phyloP scores from a whole-genome alignment of 805 yeast genomes.

The Millerago galiae region DNA sequence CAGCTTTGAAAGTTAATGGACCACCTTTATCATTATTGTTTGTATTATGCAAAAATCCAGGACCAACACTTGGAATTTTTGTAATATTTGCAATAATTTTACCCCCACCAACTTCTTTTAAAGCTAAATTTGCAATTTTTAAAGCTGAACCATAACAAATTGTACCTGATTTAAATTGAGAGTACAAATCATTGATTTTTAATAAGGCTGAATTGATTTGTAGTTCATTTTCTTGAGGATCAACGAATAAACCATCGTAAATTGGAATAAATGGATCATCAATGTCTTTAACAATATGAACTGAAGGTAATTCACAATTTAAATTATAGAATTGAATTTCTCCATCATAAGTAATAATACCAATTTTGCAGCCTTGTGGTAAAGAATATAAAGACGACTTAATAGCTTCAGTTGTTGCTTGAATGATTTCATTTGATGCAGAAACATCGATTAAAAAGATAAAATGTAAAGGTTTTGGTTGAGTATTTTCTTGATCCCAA shows the following conservation, averaged over 20 bases:
- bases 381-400: constrained; percentile 38
- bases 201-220: constrained; percentile 65
- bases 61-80: constrained; percentile 73
- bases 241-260: constrained; percentile 69
- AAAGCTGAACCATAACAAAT: constrained; percentile 79
- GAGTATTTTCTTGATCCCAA: constrained; percentile 38
- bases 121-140: constrained; percentile 55
- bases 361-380: constrained; percentile 35
- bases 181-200: constrained; percentile 43
- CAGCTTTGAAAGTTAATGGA: constrained; percentile 43
- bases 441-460: constrained; percentile 71
- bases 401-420: constrained; percentile 64
- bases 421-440: constrained; percentile 53
- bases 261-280: constrained; percentile 82
- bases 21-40: constrained; percentile 34
- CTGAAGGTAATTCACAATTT: constrained; percentile 46
- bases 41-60: constrained; percentile 50
- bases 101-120: constrained; percentile 72
- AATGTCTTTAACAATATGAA: constrained; percentile 60
- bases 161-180: constrained; percentile 38
- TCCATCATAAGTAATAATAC: constrained; percentile 72
- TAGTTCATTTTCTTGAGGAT: constrained; percentile 58
- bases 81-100: constrained; percentile 66
- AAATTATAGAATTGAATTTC: constrained; percentile 69
- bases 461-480: constrained; percentile 51